Percentiles rank a stretch among this genome's conserved stretches.
phyloP scores from a whole-genome alignment of 257 asterid genomes.

The Solanum chmielewskii region DNA sequence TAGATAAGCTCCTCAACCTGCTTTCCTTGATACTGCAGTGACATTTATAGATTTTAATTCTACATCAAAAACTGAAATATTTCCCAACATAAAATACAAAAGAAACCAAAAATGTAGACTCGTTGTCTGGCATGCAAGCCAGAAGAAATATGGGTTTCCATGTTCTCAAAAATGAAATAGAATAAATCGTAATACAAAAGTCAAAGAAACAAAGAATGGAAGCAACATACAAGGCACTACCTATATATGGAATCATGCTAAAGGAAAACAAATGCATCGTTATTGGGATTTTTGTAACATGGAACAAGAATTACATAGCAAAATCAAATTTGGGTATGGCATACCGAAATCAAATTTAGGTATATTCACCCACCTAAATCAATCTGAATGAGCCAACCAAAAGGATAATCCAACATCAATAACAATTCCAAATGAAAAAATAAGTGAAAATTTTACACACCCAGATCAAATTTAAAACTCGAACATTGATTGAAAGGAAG shows the following conservation, averaged over 20 bases:
- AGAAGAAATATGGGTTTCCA: background rate
- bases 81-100: background rate
- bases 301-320: no score
- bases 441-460: no score
- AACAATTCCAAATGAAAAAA: no score
- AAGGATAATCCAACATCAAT: no score
- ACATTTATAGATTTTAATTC: constrained; percentile 22
- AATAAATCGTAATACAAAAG: background rate
- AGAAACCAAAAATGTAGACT: background rate
- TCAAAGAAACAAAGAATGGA: no score
- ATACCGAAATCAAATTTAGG: no score
- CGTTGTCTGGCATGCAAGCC: background rate
- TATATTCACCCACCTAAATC: no score
- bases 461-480: no score
- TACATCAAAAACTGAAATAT: background rate
- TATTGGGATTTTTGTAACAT: no score
- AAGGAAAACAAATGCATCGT: background rate
- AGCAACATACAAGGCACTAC: background rate
- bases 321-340: no score
- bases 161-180: background rate
- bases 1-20: constrained; percentile 44
- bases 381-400: no score
- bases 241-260: background rate
- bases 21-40: constrained; percentile 50
- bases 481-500: no score